These are phyloP conservation scores for Apiospora aurea DNA, from an alignment of 2,329 filamentous ascomycete genomes.

Conservation along the genomic window DNA sequence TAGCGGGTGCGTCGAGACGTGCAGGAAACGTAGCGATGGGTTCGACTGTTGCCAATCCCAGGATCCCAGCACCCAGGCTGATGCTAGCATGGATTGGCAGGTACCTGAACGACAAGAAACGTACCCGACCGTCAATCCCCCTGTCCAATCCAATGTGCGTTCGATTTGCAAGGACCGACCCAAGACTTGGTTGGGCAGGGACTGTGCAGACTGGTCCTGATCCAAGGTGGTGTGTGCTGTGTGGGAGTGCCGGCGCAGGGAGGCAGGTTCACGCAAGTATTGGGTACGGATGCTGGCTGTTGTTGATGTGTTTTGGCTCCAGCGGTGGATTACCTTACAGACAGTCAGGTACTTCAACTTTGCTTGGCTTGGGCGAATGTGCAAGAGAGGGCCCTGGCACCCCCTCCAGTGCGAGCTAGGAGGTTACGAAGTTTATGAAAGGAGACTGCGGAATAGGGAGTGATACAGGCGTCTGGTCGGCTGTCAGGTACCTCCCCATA, in stretches of 20 bases:
- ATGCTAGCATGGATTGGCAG: constrained; percentile 15
- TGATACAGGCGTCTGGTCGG: constrained; percentile 42
- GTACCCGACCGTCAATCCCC: constrained; percentile 16
- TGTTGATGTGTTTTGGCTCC: neutral
- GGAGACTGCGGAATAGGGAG: constrained; percentile 45
- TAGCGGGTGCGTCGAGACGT: constrained; percentile 23
- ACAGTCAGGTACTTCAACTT: no score
- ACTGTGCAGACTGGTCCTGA: neutral
- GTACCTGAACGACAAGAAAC: neutral
- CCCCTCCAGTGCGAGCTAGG: neutral
- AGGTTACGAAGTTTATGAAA: constrained; percentile 37
- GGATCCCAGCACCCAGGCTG: neutral
- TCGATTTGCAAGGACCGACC: constrained; percentile 20
- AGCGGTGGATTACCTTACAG: neutral
- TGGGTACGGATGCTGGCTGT: neutral
- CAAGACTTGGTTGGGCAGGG: constrained; percentile 21
- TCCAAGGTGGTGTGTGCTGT: neutral
- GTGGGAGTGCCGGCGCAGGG: no score
- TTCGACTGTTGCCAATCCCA: constrained; percentile 4
- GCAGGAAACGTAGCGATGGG: constrained; percentile 25
- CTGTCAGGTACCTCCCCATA: constrained; percentile 45
- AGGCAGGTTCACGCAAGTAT: neutral
- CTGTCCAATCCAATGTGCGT: constrained; percentile 13
- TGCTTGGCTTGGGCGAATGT: neutral
- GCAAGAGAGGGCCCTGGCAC: constrained; percentile 33